These are phyloP conservation scores for Tricholoma bakamatsutake DNA, from an alignment of 768 basidiomycete species.

Conservation along the genomic window DNA sequence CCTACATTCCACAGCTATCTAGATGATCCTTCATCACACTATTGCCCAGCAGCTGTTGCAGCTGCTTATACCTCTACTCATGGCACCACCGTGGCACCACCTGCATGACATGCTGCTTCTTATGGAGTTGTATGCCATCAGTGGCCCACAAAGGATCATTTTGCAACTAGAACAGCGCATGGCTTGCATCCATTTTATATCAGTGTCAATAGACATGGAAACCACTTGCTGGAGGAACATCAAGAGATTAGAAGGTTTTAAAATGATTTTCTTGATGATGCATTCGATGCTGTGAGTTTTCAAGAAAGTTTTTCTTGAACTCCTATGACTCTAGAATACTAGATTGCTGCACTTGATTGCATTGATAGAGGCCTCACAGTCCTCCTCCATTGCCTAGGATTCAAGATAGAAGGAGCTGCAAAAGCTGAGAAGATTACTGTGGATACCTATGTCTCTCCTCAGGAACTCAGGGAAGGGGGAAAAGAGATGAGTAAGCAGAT, in stretches of 20 bases:
- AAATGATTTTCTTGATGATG: background rate
- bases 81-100: background rate
- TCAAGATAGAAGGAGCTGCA: background rate
- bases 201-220: background rate
- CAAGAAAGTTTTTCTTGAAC: background rate
- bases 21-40: background rate
- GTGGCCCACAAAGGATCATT: background rate
- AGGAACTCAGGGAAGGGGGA: constrained; percentile 1
- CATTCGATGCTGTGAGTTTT: constrained; percentile 5
- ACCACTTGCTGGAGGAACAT: background rate
- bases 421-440: constrained; percentile 3
- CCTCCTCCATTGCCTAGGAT: constrained; percentile 2
- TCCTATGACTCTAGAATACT: background rate
- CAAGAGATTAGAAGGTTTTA: background rate
- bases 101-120: background rate
- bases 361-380: constrained; percentile 9
- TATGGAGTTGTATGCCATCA: background rate
- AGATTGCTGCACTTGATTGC: constrained; percentile 6
- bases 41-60: background rate
- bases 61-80: background rate
- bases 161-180: background rate
- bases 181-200: background rate
- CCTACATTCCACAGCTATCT: background rate
- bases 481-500: constrained; percentile 3
- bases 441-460: constrained; percentile 5